These are phyloP conservation scores for Neoboletus magnificus DNA, from an alignment of 768 basidiomycete genomes.

Conservation along the genomic window DNA sequence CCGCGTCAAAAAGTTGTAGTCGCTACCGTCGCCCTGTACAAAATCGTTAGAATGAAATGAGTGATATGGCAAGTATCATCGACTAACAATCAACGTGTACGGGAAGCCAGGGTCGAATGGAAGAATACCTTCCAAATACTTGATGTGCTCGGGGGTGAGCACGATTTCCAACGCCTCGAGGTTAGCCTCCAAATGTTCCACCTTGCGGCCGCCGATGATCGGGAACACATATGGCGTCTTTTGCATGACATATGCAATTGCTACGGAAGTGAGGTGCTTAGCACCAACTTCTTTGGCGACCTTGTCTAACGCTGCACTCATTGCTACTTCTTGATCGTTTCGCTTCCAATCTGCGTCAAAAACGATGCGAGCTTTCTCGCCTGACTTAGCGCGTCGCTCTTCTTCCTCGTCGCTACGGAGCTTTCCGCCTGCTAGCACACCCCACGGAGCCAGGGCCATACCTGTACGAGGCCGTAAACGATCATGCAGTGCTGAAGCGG, in stretches of 20 bases:
- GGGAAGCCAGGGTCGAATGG: conserved; percentile 43
- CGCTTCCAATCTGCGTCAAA: conserved; percentile 32
- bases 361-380: conserved; percentile 38
- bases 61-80: background rate
- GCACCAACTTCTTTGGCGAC: conserved; percentile 40
- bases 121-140: conserved; percentile 33
- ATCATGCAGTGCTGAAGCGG: background rate
- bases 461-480: background rate
- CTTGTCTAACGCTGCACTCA: conserved; percentile 36
- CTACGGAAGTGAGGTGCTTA: conserved; percentile 35
- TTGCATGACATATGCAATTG: conserved; percentile 44
- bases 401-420: conserved; percentile 32
- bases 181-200: conserved; percentile 42
- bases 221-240: conserved; percentile 47
- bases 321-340: conserved; percentile 29
- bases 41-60: background rate
- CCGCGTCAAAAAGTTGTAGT: conserved; percentile 5
- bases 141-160: conserved; percentile 38
- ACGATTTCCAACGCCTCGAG: conserved; percentile 41
- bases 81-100: conserved; percentile 30
- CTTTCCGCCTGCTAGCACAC: conserved; percentile 30
- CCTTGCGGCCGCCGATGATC: conserved; percentile 41
- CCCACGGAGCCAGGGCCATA: conserved; percentile 36
- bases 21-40: conserved; percentile 29
- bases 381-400: conserved; percentile 20